phyloP scores from a whole-genome alignment of 225 moss, liverwort and hornwort species.

The Thuidium tamariscinum region DNA sequence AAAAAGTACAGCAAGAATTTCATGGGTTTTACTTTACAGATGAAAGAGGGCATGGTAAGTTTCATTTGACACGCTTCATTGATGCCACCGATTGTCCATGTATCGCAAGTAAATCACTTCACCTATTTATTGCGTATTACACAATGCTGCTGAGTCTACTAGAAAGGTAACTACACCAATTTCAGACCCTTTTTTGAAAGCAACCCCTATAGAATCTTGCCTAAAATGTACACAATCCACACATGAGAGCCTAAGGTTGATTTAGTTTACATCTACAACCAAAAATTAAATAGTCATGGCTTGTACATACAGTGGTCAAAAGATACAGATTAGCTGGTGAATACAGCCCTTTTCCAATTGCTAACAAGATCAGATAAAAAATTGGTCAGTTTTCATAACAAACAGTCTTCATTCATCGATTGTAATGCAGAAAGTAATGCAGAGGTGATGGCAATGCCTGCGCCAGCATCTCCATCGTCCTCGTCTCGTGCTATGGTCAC shows the following conservation, averaged over 20 bases:
- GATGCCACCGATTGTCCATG: neutral
- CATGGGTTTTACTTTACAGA: constrained; percentile 85
- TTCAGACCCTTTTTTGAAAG: neutral
- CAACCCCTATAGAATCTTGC: neutral
- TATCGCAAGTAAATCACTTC: neutral
- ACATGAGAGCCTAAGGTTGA: neutral
- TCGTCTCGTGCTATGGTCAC: neutral
- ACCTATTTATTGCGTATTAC: neutral
- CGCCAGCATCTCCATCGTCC: neutral
- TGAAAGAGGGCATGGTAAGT: constrained; percentile 21
- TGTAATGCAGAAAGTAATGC: constrained; percentile 1
- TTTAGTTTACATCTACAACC: neutral
- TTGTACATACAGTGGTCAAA: neutral
- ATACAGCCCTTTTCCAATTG: neutral
- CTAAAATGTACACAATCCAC: neutral
- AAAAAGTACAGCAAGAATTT: constrained; percentile 72
- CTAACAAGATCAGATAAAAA: no score
- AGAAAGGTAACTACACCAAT: neutral
- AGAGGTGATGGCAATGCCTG: constrained; percentile 13
- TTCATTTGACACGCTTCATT: neutral
- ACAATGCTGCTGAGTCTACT: neutral
- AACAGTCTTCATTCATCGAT: neutral
- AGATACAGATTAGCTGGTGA: neutral
- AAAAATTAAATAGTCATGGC: neutral
- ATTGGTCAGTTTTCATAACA: neutral